Base-by-base conservation (phyloP, 2,329 filamentous ascomycete genomes). In the Diatrype stigma region DNA sequence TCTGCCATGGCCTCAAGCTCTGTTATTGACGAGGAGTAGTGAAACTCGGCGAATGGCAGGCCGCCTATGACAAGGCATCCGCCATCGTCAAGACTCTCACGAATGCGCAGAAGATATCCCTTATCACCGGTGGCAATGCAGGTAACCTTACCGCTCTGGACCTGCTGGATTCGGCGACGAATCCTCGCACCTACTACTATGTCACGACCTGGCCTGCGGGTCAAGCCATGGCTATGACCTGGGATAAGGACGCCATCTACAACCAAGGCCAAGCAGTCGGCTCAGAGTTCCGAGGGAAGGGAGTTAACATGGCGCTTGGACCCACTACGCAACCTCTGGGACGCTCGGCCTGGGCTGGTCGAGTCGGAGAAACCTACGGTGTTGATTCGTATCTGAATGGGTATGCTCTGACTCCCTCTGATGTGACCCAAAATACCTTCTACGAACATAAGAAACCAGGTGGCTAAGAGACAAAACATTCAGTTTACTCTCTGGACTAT, bases 121-220 rank as follows among this genome's bases (percentile, higher is more conserved):
- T 74, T 49, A 70, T 70, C 48, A 66, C 68, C 2, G 71, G 70
- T n/a, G 70, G 71, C 3, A 70, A 71, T 46, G 54, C 22, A 17
- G 57, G 56, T 21, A 60, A 57, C 50, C 55, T 59, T 42, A 55
- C 50, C 19, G 47, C 47, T 6, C 38, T 60, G 22, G 30, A 44
- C 17, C 54, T 52, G 35, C 47, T 58, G 26, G 58, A 60, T 45
- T 58, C 53, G 3, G 49, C 53, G 6, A 54, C 57, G 11, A 58
- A 56, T 48, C 58, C 57, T 23, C 51, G 57, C 37, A 54, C 48
- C 14, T 60, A 61, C 50, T 61, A 54, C 50, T 60, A 60, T 35
- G 61, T 63, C n/a, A 65, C 62, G 12, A 62, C 58, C 4, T 64
- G 60, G 55, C 62, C 62, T 3, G 60, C 60, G 4, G 56, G 56